Conservation (phyloP, 1,139 yeast genomes). For the Pichia sp. region DNA sequence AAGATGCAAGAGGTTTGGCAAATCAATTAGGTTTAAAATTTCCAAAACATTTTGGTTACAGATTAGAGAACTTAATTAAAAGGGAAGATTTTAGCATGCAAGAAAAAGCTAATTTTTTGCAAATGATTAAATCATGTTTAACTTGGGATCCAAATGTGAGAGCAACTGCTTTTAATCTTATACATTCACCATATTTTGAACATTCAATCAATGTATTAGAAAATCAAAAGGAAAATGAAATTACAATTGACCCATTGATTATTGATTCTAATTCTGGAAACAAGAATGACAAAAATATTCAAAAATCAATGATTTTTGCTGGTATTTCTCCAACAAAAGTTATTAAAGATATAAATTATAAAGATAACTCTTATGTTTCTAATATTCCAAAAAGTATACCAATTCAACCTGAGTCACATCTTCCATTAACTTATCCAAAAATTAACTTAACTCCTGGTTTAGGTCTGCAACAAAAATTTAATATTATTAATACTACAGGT, state of each 20-base stretch:
- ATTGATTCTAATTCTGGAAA: neutral
- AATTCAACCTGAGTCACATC: no score
- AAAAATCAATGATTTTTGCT: conserved; percentile 10
- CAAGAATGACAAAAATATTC: neutral
- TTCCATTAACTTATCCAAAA: neutral
- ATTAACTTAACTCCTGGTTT: conserved; percentile 9
- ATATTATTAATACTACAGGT: conserved; percentile 2
- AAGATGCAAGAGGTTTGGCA: conserved; percentile 48
- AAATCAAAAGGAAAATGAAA: conserved; percentile 15
- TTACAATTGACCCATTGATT: neutral
- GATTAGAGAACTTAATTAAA: conserved; percentile 34
- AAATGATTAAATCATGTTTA: conserved; percentile 52
- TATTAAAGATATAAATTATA: no score
- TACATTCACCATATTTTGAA: conserved; percentile 49
- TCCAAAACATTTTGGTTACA: conserved; percentile 39
- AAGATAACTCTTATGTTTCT: no score
- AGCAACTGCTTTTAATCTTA: conserved; percentile 41
- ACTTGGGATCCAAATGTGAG: conserved; percentile 61
- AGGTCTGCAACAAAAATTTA: conserved; percentile 7
- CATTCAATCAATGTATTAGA: conserved; percentile 32
- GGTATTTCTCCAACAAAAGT: conserved; percentile 5
- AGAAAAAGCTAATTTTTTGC: conserved; percentile 36
- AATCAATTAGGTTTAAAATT: conserved; percentile 46
- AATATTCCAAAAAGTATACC: neutral
- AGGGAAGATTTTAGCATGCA: conserved; percentile 31